A percentile compares a stretch with the other conserved stretches of the same genome.
Conservation (phyloP, 176 grass and related monocot species). For the Juncus inflexus region DNA sequence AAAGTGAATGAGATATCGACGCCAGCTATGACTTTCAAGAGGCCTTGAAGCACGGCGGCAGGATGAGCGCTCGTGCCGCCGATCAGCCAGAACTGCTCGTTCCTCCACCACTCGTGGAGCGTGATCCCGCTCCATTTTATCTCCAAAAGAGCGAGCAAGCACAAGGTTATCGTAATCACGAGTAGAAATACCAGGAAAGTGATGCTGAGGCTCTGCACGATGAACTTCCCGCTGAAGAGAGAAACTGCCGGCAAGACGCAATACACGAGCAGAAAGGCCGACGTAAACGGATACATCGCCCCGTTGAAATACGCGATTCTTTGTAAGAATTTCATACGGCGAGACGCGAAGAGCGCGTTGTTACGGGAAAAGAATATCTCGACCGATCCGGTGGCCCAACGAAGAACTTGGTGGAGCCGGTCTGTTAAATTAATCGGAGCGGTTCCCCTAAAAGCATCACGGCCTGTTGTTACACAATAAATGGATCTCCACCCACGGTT, state of each 20-base stretch:
- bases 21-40: conserved; percentile 87
- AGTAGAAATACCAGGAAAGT: conserved; percentile 74
- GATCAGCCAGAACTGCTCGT: conserved; percentile 98
- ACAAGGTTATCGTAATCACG: conserved; percentile 68
- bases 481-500: conserved; percentile 92
- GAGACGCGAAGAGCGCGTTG: conserved; percentile 76
- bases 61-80: conserved; percentile 91
- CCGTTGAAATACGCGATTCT: conserved; percentile 82
- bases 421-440: conserved; percentile 96
- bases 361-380: conserved; percentile 99
- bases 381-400: conserved; percentile 92
- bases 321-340: conserved; percentile 84
- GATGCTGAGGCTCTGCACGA: conserved; percentile 61
- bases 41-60: conserved; percentile 71
- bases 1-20: conserved; percentile 93
- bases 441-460: conserved; percentile 82
- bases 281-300: conserved; percentile 95
- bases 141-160: conserved; percentile 80
- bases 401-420: conserved; percentile 78
- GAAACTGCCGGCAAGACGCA: conserved; percentile 82
- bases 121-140: conserved; percentile 95
- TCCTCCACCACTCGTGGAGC: conserved; percentile 93
- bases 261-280: conserved; percentile 76
- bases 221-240: conserved; percentile 89
- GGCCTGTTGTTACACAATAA: conserved; percentile 65